These are phyloP conservation scores for Pseudogymnoascus sp. DNA, from an alignment of 2,329 filamentous ascomycete species.

Conservation along the genomic window DNA sequence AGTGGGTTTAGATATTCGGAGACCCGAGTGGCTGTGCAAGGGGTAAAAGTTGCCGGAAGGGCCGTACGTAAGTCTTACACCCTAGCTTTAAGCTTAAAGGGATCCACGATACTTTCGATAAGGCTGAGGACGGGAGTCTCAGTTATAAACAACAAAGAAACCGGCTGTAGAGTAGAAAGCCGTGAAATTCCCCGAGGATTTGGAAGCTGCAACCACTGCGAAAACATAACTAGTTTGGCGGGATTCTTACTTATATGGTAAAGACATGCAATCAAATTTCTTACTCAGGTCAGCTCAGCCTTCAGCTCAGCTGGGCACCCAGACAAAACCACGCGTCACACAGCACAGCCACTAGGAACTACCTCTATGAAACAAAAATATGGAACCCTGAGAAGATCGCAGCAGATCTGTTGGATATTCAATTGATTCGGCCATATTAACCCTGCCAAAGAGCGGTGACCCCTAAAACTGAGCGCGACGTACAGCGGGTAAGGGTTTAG, in stretches of 20 bases:
- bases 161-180: background rate
- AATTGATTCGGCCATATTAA: background rate
- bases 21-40: slow-evolving; percentile 1
- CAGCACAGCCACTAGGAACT: background rate
- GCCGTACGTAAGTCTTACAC: background rate
- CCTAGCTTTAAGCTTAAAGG: slow-evolving; percentile 3
- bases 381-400: background rate
- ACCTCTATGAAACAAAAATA: background rate
- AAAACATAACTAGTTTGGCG: background rate
- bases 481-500: background rate
- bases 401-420: background rate
- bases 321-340: background rate
- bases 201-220: background rate
- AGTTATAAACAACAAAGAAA: background rate
- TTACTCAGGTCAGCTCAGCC: background rate
- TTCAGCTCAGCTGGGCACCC: background rate
- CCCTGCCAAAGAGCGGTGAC: background rate
- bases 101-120: slow-evolving; percentile 4
- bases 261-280: background rate
- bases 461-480: background rate
- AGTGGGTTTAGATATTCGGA: background rate
- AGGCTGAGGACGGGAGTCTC: background rate
- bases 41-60: background rate
- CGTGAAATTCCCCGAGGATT: too few species aligned
- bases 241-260: background rate